Percentiles rank a stretch among this genome's conserved stretches.
Conservation (phyloP, 352 stramenopile genomes). For the Halophytophthora polymorphica region DNA sequence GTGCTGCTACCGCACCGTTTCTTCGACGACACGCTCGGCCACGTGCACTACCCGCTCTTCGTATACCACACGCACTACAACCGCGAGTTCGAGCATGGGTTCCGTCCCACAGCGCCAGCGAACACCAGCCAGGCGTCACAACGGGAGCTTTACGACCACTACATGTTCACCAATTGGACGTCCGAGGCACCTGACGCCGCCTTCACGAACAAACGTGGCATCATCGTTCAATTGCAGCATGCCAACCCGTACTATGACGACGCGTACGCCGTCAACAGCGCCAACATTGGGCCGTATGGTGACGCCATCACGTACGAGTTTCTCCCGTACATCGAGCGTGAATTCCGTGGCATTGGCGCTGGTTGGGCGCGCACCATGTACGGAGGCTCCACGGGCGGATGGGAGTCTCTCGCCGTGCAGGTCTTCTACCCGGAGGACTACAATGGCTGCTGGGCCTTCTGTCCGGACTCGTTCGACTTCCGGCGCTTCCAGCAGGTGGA, state of each 20-base stretch:
- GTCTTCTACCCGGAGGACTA: slow-evolving; percentile 78
- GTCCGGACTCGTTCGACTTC: slow-evolving; percentile 73
- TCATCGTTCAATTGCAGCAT: slow-evolving; percentile 75
- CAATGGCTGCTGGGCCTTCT: slow-evolving; percentile 83
- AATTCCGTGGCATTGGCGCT: slow-evolving; percentile 61
- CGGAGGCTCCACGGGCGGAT: slow-evolving; percentile 66
- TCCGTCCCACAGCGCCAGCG: slow-evolving; percentile 23
- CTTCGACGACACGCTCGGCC: slow-evolving; percentile 38
- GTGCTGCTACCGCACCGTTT: slow-evolving; percentile 67
- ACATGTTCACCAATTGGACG: slow-evolving; percentile 74
- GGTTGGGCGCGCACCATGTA: slow-evolving; percentile 76
- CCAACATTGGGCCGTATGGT: slow-evolving; percentile 71
- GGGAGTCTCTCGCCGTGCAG: slow-evolving; percentile 71
- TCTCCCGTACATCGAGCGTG: slow-evolving; percentile 53
- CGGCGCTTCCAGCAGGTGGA: slow-evolving; percentile 74
- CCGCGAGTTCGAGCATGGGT: slow-evolving; percentile 60
- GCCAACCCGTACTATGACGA: slow-evolving; percentile 82
- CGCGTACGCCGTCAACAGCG: slow-evolving; percentile 74
- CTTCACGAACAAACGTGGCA: slow-evolving; percentile 62
- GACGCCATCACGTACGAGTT: slow-evolving; percentile 79
- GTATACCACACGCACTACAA: slow-evolving; percentile 80
- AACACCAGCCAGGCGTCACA: slow-evolving; percentile 24
- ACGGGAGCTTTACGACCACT: slow-evolving; percentile 54
- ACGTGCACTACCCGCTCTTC: slow-evolving; percentile 70
- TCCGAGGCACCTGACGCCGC: slow-evolving; percentile 39